Evolutionary conservation across 345 rosid species (phyloP), one percentile per base, ranked within the genome.

Genomic region (Moricandia arvensis): DNA sequence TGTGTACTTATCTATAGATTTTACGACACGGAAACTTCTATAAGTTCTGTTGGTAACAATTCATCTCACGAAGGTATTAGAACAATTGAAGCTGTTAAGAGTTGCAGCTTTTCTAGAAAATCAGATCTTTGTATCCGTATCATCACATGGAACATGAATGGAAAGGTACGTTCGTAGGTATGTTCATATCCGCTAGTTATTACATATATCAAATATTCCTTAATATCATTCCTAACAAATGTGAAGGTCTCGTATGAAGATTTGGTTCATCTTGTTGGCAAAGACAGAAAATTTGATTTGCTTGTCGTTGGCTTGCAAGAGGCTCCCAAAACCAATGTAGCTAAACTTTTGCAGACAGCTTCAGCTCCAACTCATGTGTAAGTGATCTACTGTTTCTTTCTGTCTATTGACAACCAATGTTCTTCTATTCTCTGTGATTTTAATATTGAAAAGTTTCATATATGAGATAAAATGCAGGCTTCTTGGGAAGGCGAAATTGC

Each of bases 71-170:
- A 82, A 59, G 92, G 90, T 70, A 89, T 91, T 74, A 86, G 33
- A 79, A 87, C 85, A 15, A 55, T 89, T 13, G 62, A 69, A 35
- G 76, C 83, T 10, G 76, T 81, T 17, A 72, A 51, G 4, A 59
- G 73, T 59, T 91, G 88, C 49, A 79, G 80, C 59, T 85, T 89
- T 64, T 84, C 90, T 0, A 73, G 77, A 47, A 79, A 81, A 29
- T 81, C 91, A 1, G 86, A 86, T 65, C 75, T 89, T 59, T 88
- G 96, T 63, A 86, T 90, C 72, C 88, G 88, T 75, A 33, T 77
- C 4, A 78, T 90, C 18, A 90, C 96, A 37, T 90, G 96, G 93
- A 90, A 90, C 82, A 88, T 85, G 91, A 90, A 90, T 67, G 96
- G 96, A 61, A 82, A 83, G 86, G 91, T 90, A 60, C 9, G 31